Evolutionary conservation across 306 rosid genomes (phyloP), one percentile per base, ranked within the genome.

Genomic region (Carpinus fangiana): DNA sequence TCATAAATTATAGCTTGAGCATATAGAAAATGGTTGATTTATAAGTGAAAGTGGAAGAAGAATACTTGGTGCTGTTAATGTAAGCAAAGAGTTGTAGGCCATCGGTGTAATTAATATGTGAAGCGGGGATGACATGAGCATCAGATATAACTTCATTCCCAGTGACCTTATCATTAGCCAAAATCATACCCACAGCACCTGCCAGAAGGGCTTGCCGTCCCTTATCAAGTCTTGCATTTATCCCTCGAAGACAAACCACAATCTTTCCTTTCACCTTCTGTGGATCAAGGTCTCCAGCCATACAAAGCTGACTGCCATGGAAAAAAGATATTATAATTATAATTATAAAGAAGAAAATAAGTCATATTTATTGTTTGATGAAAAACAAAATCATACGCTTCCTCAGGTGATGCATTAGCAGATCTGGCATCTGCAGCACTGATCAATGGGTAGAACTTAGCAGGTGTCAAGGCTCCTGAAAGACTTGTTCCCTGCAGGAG

Each of bases 181-280:
- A 78, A 72, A 93, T 79, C 93, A 93, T 85, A 62, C 94, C 98
- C 4, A 84, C 84, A 14, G 89, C 96, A 2, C 98, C 96, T 17
- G 74, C 88, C 45, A 17, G 50, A 65, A 62, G 17, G 11, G 80
- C 91, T 48, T 57, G 20, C 8, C 2, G 36, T 21, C 93, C 92
- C 80, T 89, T 88, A 0, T 56, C 72, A 4, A 5, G 0, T 84
- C 88, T 85, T 48, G 0, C 72, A 72, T 0, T 70, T 0, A 6
- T 26, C 6, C 89, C 93, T 1, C 87, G 72, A 62, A 83, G 26
- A 64, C 94, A 93, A 0, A 90, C 78, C 85, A 93, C 5, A 31
- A 93, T 87, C 76, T 89, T 93, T 20, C 93, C 98, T 76, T 74
- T 82, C 28, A 78, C 91, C 84, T 87, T 89, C 46, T 20, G 5